Base-by-base conservation (phyloP, 2,329 filamentous ascomycete species). In the Neofusicoccum cordaticola region DNA sequence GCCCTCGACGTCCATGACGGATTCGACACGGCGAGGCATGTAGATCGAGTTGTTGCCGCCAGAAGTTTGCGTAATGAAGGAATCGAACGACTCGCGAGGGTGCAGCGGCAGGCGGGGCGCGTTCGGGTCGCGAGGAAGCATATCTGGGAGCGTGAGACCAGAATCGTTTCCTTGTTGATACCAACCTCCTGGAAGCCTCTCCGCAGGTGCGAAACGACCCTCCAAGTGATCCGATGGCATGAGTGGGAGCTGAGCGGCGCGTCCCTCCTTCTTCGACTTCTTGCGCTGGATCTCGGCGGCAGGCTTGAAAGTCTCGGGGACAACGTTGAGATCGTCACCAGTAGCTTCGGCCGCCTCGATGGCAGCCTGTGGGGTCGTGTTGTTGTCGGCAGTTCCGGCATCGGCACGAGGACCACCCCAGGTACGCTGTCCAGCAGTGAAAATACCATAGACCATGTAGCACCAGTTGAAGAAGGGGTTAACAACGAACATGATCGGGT, bases 391-490 rank as follows among this genome's bases (percentile, higher is more conserved):
- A 45, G 88, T 84, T 35, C 90, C 92, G 0, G 93, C 93, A 77
- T 98, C 94, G 1, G 92, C 93, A 71, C 94, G 86, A 11, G 94
- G 95, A 0, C 94, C 94, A 69, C 94, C 94, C 94, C 95, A 99
- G 1, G 94, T 98, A 68, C 94, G 86, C 75, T 97, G 92, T 19
- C 93, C 93, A 35, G 93, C 93, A 0, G 94, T 97, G 77, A 96
- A 95, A 70, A 97, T 96, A 50, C 93, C 93, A 76, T 97, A 97
- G 2, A 97, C 90, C 90, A 97, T 97, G 80, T 98, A 98, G 65
- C 92, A 86, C 94, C 94, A 98, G 78, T 98, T 98, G 84, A 97
- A 93, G 74, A 98, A 96, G 0, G 95, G 94, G 73, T 97, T 98
- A 68, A 97, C 77, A 52, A 97, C 80, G 75, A 97, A 98, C 93